Evolutionary conservation across 306 rosid species (phyloP).

Genomic region (Acacia acuminata): DNA sequence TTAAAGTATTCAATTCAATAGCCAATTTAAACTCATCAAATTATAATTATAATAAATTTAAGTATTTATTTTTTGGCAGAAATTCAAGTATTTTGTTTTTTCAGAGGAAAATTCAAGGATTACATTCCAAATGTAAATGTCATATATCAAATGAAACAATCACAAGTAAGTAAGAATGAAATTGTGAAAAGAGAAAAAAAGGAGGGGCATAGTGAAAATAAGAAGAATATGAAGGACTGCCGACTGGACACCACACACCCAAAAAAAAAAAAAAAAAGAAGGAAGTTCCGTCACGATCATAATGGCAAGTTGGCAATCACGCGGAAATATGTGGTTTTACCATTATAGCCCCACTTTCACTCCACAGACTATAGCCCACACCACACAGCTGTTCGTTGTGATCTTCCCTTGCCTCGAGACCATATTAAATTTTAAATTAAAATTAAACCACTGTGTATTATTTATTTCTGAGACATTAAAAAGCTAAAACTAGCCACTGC

Average conservation of each 20-base stretch:
- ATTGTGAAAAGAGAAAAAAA: neutral
- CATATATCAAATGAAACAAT: neutral
- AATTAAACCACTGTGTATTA: no score
- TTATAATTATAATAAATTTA: neutral
- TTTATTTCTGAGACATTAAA: no score
- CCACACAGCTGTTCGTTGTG: neutral
- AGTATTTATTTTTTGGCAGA: no score
- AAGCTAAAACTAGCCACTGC: no score
- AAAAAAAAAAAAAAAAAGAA: neutral
- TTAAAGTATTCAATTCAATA: neutral
- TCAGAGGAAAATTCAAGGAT: neutral
- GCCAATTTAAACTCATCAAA: neutral
- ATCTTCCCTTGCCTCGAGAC: neutral
- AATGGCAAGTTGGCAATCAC: slow-evolving; percentile 48
- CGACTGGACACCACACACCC: slow-evolving; percentile 30
- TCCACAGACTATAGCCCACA: neutral
- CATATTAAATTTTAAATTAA: neutral
- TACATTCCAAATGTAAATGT: no score
- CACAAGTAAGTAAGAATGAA: neutral
- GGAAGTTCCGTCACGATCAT: slow-evolving; percentile 51
- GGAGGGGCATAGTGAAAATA: slow-evolving; percentile 1
- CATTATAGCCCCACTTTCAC: slow-evolving; percentile 30
- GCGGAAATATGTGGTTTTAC: slow-evolving; percentile 51
- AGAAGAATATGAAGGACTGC: slow-evolving; percentile 12
- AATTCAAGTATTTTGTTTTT: no score